Conservation (phyloP, 129 eudicot genomes). For the Chrysanthemum makinoi region DNA sequence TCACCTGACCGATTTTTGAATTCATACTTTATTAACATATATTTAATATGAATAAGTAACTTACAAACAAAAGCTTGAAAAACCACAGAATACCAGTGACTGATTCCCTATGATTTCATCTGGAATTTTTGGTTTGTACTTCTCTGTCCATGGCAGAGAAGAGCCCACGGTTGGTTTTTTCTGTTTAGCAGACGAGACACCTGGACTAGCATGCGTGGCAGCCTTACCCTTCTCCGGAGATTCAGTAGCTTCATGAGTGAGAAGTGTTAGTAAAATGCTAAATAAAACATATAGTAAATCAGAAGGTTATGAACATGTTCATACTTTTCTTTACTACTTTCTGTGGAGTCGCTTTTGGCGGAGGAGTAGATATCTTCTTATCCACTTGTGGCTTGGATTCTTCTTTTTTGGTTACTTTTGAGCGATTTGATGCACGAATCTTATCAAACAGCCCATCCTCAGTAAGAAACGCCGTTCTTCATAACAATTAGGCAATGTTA, state of each 20-base stretch:
- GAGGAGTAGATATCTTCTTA: constrained; percentile 41
- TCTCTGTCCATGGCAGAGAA: constrained; percentile 85
- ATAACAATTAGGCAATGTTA: constrained; percentile 14
- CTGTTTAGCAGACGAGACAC: constrained; percentile 43
- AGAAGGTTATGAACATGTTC: constrained; percentile 8
- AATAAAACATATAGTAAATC: constrained; percentile 5
- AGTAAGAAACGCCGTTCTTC: constrained; percentile 73
- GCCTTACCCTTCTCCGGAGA: constrained; percentile 35
- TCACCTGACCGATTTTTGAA: constrained; percentile 49
- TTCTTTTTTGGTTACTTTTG: constrained; percentile 38
- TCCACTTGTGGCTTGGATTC: constrained; percentile 48
- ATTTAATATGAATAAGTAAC: not conserved
- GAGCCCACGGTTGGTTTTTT: constrained; percentile 34
- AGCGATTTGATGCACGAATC: constrained; percentile 72
- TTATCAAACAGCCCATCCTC: constrained; percentile 90
- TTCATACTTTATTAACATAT: constrained; percentile 1
- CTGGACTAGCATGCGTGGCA: constrained; percentile 31
- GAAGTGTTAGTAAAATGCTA: constrained; percentile 7
- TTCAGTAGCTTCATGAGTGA: constrained; percentile 36
- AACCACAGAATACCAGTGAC: constrained; percentile 49
- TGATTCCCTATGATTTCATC: constrained; percentile 82
- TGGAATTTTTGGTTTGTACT: constrained; percentile 76
- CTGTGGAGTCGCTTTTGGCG: constrained; percentile 50
- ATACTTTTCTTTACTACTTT: constrained; percentile 56
- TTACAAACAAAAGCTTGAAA: not conserved